Evolutionary conservation across 208 protist genomes (phyloP), one percentile per base, ranked within the genome.

Genomic region (Sergeia podlipaevii): DNA sequence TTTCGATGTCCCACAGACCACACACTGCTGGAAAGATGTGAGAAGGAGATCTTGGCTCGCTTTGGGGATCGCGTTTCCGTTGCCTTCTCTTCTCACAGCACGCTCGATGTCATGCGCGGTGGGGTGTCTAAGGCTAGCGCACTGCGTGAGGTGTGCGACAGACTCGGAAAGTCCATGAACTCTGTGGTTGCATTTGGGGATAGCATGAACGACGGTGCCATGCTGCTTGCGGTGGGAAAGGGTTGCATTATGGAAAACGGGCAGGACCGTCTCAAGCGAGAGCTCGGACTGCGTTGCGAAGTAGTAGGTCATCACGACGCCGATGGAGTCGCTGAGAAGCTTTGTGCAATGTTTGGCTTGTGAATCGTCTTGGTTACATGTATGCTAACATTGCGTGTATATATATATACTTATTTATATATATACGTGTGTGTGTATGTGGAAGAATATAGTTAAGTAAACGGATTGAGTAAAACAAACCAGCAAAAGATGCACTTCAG

Each of bases 121-220:
- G 64, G 65, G 18, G 64, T 84, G 23, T 86, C 76, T 24, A 91
- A 91, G 60, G 76, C 62, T 1, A 62, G 42, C 17, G 79, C 74
- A 15, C 39, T 91, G 13, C n/a, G 48, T 11, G 71, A 72, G 7
- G 66, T 86, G 44, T 57, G 70, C 23, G 32, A 42, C n/a, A 54
- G 44, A 10, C 17, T 83, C 3, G 26, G 43, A 4, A 27, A 39
- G n/a, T 65, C 64, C 5, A 59, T 82, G 60, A 27, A 17, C 0
- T 44, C 68, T 5, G 59, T 72, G 11, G 48, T 80, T 7, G 60
- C 65, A 10, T 86, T 86, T 52, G 78, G 78, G 0, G 78, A 86
- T 37, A 76, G 74, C 59, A 86, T 86, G 78, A 82, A 86, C 46
- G 78, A 86, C 41, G 52, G 59, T 39, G 65, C 65, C 26, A 82